Evolutionary conservation across 2,329 filamentous ascomycete genomes (phyloP), one percentile per base, ranked within the genome.

Genomic region (Calonectria multiphialidica): DNA sequence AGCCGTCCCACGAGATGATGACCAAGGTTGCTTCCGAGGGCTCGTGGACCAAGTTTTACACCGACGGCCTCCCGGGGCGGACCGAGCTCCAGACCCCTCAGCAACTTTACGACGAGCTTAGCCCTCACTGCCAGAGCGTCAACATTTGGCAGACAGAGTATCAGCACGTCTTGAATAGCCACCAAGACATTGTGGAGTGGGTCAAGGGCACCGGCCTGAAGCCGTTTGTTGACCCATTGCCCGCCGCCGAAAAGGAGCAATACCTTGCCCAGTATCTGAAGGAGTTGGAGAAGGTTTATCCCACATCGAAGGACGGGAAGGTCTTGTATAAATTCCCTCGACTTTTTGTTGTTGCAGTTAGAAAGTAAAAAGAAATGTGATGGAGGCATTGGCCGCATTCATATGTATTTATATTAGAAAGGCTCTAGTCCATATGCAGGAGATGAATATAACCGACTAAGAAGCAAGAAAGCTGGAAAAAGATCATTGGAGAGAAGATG

Each of bases 141-240:
- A 82, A 90, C 73, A 79, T 91, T 1, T 92, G 90, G 88, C 85
- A 87, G 50, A 89, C 88, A 1, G 78, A 81, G 47, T 92, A 92
- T 73, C 81, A 87, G 30, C 90, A 92, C 78, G 79, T 86, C 0
- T 77, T 92, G 69, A 82, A 84, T 3, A 84, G 83, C 25, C 88
- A 88, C 23, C 73, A 80, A 15, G 87, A 84, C 1, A 88, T 92
- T 49, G 87, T 91, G 7, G 89, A 91, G 78, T 92, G 90, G 90
- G 87, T 92, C 3, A 88, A 87, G 74, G 88, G 88, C 0, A 90
- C 89, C 0, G 90, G 89, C 0, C 77, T 92, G 74, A 83, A 86
- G 74, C 90, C 90, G 0, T 92, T 86, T 75, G 65, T 92, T 66
- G 84, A 90, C 55, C 82, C 84, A 4, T 81, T 92, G 44, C 75